These are phyloP conservation scores for Gracilaria vermiculophylla DNA, from an alignment of 23 red algal species.

Conservation along the genomic window DNA sequence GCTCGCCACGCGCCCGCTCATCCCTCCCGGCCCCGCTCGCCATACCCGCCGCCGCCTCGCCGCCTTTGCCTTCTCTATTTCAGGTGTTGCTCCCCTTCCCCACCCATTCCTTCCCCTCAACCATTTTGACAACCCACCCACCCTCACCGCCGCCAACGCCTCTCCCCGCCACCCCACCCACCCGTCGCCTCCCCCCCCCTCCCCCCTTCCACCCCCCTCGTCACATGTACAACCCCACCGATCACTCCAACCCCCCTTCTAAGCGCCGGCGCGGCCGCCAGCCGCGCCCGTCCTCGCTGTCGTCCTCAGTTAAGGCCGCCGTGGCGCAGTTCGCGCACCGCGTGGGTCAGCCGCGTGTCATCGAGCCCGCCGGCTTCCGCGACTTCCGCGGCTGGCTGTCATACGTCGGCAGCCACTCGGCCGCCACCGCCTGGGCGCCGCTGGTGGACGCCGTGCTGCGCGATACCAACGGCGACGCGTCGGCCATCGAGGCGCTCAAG, in stretches of 20 bases:
- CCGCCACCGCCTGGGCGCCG: slow-evolving; percentile 6
- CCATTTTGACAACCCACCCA: not conserved
- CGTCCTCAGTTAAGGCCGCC: slow-evolving; percentile 16
- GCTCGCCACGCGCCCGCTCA: not conserved
- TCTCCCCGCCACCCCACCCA: not conserved
- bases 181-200: not conserved
- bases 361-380: slow-evolving; percentile 48
- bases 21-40: not conserved
- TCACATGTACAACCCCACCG: not conserved
- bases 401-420: not conserved
- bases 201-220: not conserved
- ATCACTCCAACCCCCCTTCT: not conserved
- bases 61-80: too few relatives aligned
- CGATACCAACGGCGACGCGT: not conserved
- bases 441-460: slow-evolving; percentile 18
- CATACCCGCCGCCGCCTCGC: too few relatives aligned
- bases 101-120: not conserved
- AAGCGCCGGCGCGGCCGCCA: slow-evolving; percentile 46
- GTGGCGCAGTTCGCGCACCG: not conserved
- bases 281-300: slow-evolving; percentile 35
- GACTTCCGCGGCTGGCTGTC: slow-evolving; percentile 57
- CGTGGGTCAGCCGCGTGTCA: slow-evolving; percentile 21
- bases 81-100: too few relatives aligned
- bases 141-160: not conserved
- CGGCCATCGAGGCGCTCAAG: slow-evolving; percentile 37